These are phyloP conservation scores for Tremellales sp. DNA, from an alignment of 1,284 basidiomycete species.

Conservation along the genomic window DNA sequence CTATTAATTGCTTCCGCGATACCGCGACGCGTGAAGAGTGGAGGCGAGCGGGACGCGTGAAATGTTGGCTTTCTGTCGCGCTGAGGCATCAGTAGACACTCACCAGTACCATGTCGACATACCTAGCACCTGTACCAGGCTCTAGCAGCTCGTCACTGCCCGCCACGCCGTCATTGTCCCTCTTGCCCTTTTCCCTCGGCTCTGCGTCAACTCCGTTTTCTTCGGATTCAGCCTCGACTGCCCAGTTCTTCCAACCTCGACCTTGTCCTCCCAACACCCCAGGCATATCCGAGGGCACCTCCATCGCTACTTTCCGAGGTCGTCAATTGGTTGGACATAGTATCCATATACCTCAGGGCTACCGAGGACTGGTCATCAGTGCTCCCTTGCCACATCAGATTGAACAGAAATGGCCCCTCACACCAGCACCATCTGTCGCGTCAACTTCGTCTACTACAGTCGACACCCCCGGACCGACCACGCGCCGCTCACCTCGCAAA, in stretches of 20 bases:
- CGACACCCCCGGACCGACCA: not conserved
- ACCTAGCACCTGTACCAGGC: not conserved
- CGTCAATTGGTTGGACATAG: conserved; percentile 32
- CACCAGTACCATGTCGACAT: not conserved
- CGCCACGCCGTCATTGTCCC: conserved; percentile 22
- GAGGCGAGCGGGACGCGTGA: not conserved
- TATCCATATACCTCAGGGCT: conserved; percentile 31
- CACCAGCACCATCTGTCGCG: conserved; percentile 8
- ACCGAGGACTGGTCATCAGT: conserved; percentile 28
- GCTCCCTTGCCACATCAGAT: conserved; percentile 14
- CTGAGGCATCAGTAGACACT: too few species aligned
- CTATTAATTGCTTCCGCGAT: not conserved
- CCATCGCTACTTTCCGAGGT: conserved; percentile 37
- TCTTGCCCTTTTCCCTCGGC: conserved; percentile 42
- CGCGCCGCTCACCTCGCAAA: not conserved
- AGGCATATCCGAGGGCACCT: conserved; percentile 8
- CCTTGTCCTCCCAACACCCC: conserved; percentile 13
- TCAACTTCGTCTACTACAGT: not conserved
- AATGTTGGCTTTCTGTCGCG: not conserved
- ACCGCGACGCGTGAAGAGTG: not conserved
- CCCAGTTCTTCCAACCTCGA: conserved; percentile 33
- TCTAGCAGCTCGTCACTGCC: conserved; percentile 8
- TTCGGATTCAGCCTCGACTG: conserved; percentile 13
- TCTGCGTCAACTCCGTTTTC: conserved; percentile 16
- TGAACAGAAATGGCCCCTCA: conserved; percentile 4